Base-by-base conservation (phyloP, 768 basidiomycete genomes). In the Naganishia antarctica region DNA sequence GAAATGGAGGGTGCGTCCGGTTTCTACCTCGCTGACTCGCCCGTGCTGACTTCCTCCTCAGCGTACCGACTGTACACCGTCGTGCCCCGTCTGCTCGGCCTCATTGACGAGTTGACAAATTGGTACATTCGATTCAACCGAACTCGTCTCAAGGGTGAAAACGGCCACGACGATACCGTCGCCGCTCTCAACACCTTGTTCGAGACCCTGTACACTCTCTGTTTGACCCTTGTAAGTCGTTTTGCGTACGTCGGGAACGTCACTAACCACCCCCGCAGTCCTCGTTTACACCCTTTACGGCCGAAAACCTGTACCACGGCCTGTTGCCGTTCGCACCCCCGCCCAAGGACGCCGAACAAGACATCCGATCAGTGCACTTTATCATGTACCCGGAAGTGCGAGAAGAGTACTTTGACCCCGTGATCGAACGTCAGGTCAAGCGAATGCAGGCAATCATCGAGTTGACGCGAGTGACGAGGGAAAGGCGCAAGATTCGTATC, bases 111-210 rank as follows among this genome's bases (percentile, higher is more conserved):
- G 77, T 82, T 98, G 65, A 99, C 96, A 23, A 99, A 99, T 76
- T 97, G 93, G 92, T 99, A 99, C 79, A 98, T 99, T 74, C 91
- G 96, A 50, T 98, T 98, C 81, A 99, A 99, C 79, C 86, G 96
- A 46, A 87, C 87, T 69, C 84, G 96, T 16, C 81, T 99, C 66
- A 99, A 99, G 82, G 96, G 96, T 47, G 90, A 94, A 76, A 88
- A 91, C 71, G 89, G 94, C 2, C 81, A 83, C 62, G 89, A 91
- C 68, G 94, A 98, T 71, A 92, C 92, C 8, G 74, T 85, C 16
- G 79, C 86, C 21, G 96, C 94, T 18, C 81, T 98, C 73, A 97
- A 98, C 76, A 97, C 96, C 25, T 81, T 99, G 44, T 97, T 97
- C 76, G 96, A 98, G 79, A 85, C 93, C 0, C 79, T 99, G 31